Conservation (phyloP, 495 filamentous ascomycete species). For the Rhypophila decipiens region DNA sequence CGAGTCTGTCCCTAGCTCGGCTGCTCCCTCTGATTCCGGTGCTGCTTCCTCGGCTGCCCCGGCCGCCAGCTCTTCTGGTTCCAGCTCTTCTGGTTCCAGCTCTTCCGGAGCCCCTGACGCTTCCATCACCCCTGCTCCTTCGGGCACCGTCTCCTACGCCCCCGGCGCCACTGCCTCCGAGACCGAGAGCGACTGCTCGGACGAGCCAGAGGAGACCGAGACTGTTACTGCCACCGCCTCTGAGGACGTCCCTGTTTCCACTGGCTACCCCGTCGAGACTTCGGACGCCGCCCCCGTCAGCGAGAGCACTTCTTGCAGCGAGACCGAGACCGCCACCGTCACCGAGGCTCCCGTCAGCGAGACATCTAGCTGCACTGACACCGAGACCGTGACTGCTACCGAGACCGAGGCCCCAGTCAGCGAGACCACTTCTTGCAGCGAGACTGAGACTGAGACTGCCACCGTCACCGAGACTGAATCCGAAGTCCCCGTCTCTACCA, state of each 20-base stretch:
- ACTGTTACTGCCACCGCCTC: not conserved
- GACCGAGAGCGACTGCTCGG: not conserved
- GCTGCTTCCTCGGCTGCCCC: not conserved
- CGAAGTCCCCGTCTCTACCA: conserved; percentile 19
- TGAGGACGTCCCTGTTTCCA: conserved; percentile 4
- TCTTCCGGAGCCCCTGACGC: not conserved
- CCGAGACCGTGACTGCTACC: not conserved
- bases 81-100: conserved; percentile 1
- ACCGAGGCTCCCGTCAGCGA: conserved; percentile 1
- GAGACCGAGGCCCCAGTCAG: not conserved
- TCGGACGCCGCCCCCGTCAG: conserved; percentile 13
- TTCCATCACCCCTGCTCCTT: not conserved
- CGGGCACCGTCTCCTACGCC: not conserved
- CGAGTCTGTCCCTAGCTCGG: not conserved
- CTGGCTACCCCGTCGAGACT: not conserved
- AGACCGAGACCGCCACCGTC: not conserved
- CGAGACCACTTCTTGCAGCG: not conserved
- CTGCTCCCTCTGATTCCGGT: not conserved
- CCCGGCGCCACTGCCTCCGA: not conserved
- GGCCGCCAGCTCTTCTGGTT: not conserved
- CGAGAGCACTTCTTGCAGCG: conserved; percentile 1
- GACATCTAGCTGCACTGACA: conserved; percentile 9
- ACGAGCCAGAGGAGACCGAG: not conserved
- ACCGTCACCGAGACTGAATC: conserved; percentile 4
- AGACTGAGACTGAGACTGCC: conserved; percentile 1